Evolutionary conservation across 768 basidiomycete genomes (phyloP), one percentile per base, ranked within the genome.

Genomic region (Ramaria rubella): DNA sequence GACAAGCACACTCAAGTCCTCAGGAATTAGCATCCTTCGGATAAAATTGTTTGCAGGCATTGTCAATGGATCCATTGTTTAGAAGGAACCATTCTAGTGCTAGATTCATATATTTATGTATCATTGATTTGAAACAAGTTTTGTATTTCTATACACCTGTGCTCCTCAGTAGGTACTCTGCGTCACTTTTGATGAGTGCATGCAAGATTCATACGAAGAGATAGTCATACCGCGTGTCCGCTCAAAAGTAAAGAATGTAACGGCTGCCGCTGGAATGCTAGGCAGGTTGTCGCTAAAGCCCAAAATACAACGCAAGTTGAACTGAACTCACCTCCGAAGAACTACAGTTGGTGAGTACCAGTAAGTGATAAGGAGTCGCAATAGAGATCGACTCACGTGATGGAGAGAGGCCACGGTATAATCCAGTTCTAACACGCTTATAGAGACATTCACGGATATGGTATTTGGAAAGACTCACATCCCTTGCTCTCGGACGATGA

Each of bases 191-290:
- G 4, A 21, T 24, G 9, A 48, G 27, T 27, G 19, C 7, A 33
- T 31, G 31, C 2, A 3, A n/a, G 31, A 17, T 42, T 42, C n/a
- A 5, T n/a, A 21, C n/a, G 40, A 17, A 36, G n/a, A 36, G 34
- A 42, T 9, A 29, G n/a, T 21, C 45, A 29, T 38, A 61, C 61
- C 70, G 74, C 90, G 72, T 0, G 85, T 90, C 26, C 94, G 65
- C 68, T 96, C 93, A 64, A 87, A 96, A 0, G 88, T 87, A 11
- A 89, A 86, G 62, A 96, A 95, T 3, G 94, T 96, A 61, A 86
- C 85, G 42, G 83, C 94, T 12, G 92, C 93, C 5, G 94, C 90
- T 14, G 94, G 94, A 64, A 94, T 91, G 69, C 91, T 92, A 60
- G 48, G 31, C 15, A 63, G 58, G 33, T 15, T 59, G 44, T n/a